These are phyloP conservation scores for Ambrosia artemisiifolia DNA, from an alignment of 129 eudicot genomes.

Conservation along the genomic window DNA sequence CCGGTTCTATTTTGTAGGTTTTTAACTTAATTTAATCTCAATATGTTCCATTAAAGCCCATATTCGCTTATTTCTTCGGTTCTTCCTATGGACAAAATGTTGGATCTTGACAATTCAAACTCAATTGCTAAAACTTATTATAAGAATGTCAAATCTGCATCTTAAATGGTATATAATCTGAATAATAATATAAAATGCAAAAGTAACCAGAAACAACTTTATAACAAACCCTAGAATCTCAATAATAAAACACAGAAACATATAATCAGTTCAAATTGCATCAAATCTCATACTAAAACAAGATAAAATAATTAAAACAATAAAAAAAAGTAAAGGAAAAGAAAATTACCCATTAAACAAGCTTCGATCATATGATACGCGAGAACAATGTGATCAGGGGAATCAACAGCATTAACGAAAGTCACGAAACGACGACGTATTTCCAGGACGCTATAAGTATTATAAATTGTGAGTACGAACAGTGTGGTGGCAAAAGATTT, in stretches of 20 bases:
- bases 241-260: too few relatives aligned
- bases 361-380: slow-evolving; percentile 28
- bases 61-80: too few relatives aligned
- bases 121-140: too few relatives aligned
- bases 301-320: not conserved
- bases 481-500: slow-evolving; percentile 38
- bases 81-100: too few relatives aligned
- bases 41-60: too few relatives aligned
- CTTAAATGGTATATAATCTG: not conserved
- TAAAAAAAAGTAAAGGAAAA: not conserved
- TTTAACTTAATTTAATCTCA: too few relatives aligned
- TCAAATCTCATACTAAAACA: not conserved
- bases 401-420: slow-evolving; percentile 31
- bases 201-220: not conserved
- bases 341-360: slow-evolving; percentile 29
- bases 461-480: slow-evolving; percentile 31
- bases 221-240: not conserved
- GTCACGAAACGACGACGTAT: slow-evolving; percentile 33
- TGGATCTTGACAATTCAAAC: too few relatives aligned
- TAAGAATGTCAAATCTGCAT: not conserved
- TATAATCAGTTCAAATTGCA: not conserved
- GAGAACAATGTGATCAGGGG: slow-evolving; percentile 43
- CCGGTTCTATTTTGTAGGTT: too few relatives aligned
- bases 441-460: slow-evolving; percentile 20
- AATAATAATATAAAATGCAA: not conserved